Evolutionary conservation across 179 eudicot genomes (phyloP), one percentile per base, ranked within the genome.

Genomic region (Actinidia polygama): DNA sequence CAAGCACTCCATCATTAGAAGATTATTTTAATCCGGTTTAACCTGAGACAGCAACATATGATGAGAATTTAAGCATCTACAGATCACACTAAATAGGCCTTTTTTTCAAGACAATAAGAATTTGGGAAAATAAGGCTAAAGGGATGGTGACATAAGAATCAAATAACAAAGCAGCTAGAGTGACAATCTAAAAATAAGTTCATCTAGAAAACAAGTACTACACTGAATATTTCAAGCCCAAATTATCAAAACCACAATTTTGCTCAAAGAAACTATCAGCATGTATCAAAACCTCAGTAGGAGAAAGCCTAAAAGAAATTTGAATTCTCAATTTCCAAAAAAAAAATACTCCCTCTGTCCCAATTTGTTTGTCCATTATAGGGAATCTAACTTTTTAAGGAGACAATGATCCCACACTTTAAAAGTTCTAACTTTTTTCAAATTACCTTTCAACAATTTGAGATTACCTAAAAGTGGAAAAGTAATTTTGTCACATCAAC

Each of bases 41-140:
- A 59, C 80, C 72, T 79, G 51, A 24, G 26, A 64, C 18, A 18
- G 16, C 62, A 79, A 79, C 62, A 46, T 36, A 71, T 26, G 49
- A 10, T 5, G 11, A 46, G 23, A 47, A 64, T 58, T 64, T 78
- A 19, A 79, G 57, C 79, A 58, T 10, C 53, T 36, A 77, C 23
- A 77, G 79, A 44, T 58, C 14, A 19, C 68, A 59, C 53, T 18
- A 77, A 36, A 40, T 7, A 51, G 21, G 19, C n/a, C 14, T 73
- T 23, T 55, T 16, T 58, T 36, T 53, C 44, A 40, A 40, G 59
- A 40, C 18, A 58, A 76, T 61, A 57, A 36, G 50, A 55, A 10
- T 36, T 76, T 57, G 40, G 30, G 9, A 75, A 59, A 30, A 36
- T 4, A 57, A 77, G 64, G 30, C 64, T 77, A 18, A 40, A 36